Evolutionary conservation across 768 basidiomycete genomes (phyloP), one percentile per base, ranked within the genome.

Genomic region (Gautieria morchelliformis): DNA sequence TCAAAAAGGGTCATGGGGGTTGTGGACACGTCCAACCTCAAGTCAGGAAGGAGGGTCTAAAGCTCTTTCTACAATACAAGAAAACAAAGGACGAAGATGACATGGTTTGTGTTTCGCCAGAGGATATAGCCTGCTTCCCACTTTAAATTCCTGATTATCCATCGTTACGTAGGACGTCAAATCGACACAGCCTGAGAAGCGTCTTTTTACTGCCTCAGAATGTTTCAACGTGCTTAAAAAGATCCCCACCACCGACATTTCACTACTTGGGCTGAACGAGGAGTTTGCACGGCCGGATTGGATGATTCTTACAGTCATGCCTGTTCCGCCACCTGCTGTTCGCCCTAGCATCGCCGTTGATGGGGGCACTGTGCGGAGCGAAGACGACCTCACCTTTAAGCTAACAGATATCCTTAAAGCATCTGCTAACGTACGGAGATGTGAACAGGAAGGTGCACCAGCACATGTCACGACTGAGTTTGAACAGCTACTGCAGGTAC

Each of bases 251-350:
- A 79, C 83, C 12, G 95, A 98, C 67, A 78, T 98, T 15, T 80
- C 85, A 61, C 76, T 93, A 27, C 82, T 98, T 62, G 96, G 96
- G 39, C 82, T 98, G 10, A 94, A 89, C 27, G 90, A 93, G 58
- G 90, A 92, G 67, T 98, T 96, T 67, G 95, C 96, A 7, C 83
- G 94, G 42, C 96, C 96, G 2, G 93, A 97, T 66, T 99, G 96
- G 96, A 98, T 99, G 96, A 96, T 99, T 63, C 74, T 98, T 42
- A 98, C 96, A 0, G 93, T 97, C 39, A 80, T 98, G 69, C 96
- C 96, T 37, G 95, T 99, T 0, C 96, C 96, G 1, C 96, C 96
- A 1, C 95, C 95, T 6, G 93, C 96, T 8, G 96, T 99, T 54
- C 91, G 96, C 50, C 96, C 96, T 0, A 95, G 93, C 72, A 97